These are phyloP conservation scores for Artemisia argyi DNA, from an alignment of 129 eudicot species.

Conservation along the genomic window DNA sequence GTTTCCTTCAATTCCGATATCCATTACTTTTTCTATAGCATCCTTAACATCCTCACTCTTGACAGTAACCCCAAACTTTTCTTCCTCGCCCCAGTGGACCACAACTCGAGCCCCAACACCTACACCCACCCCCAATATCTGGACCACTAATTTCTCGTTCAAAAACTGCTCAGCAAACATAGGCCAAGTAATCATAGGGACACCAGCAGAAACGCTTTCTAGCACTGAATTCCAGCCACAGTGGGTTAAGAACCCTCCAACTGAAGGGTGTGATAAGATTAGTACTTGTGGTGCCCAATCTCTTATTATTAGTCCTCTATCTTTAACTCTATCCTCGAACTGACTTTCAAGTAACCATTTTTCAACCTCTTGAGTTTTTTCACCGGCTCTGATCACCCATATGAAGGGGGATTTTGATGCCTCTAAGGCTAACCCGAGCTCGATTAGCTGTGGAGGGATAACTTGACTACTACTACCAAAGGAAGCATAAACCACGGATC, in stretches of 20 bases:
- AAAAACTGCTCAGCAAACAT: conserved; percentile 33
- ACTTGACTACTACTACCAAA: conserved; percentile 52
- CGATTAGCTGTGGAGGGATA: conserved; percentile 39
- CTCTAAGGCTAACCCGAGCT: conserved; percentile 63
- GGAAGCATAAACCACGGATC: conserved; percentile 49
- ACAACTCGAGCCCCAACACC: conserved; percentile 24
- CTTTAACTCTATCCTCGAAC: conserved; percentile 50
- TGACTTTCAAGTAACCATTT: conserved; percentile 45
- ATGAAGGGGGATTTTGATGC: conserved; percentile 50
- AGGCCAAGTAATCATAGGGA: conserved; percentile 40
- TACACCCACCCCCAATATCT: conserved; percentile 28
- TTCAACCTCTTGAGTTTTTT: conserved; percentile 41
- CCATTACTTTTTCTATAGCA: conserved; percentile 27
- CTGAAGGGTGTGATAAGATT: conserved; percentile 51
- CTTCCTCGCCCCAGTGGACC: conserved; percentile 37
- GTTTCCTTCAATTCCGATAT: conserved; percentile 2
- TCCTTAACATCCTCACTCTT: conserved; percentile 27
- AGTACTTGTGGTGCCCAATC: conserved; percentile 72
- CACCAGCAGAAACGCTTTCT: conserved; percentile 28
- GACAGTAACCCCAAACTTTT: conserved; percentile 24
- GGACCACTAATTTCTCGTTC: conserved; percentile 33
- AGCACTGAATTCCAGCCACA: conserved; percentile 31
- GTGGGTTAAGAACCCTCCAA: conserved; percentile 44
- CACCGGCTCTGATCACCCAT: conserved; percentile 54
- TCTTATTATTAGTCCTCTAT: conserved; percentile 49